Conservation (phyloP, 345 rosid species). For the Linum tenue region DNA sequence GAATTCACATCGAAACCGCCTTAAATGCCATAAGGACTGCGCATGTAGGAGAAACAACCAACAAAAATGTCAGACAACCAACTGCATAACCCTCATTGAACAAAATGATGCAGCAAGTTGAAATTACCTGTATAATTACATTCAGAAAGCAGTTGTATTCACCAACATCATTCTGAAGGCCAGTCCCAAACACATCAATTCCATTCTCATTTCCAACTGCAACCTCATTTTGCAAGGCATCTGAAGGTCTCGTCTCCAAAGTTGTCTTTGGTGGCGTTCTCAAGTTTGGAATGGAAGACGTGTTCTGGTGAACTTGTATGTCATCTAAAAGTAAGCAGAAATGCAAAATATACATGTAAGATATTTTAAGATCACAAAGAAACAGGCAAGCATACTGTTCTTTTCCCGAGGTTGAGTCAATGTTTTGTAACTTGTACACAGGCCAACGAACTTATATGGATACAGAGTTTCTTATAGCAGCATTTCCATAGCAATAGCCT, state of each 20-base stretch:
- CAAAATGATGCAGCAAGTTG: not conserved
- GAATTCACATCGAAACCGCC: constrained; percentile 70
- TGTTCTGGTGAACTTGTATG: constrained; percentile 45
- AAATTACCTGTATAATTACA: constrained; percentile 85
- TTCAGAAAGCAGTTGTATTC: constrained; percentile 97
- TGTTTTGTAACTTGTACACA: not conserved
- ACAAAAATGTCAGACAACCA: constrained; percentile 8
- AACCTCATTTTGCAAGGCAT: constrained; percentile 27
- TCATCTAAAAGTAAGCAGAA: constrained; percentile 36
- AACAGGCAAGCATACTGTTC: not conserved
- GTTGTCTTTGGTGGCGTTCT: constrained; percentile 20
- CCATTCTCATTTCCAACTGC: constrained; percentile 23
- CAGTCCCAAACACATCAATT: constrained; percentile 55
- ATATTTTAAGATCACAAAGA: too few species aligned
- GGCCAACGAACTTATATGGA: not conserved
- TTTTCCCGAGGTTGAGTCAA: not conserved
- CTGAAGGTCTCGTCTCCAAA: constrained; percentile 24
- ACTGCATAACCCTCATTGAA: constrained; percentile 5
- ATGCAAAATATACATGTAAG: constrained; percentile 4
- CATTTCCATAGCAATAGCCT: not conserved
- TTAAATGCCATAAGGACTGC: constrained; percentile 94
- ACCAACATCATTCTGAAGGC: constrained; percentile 89
- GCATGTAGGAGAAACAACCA: constrained; percentile 14
- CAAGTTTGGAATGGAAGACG: constrained; percentile 29
- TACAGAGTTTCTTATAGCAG: not conserved